Conservation (phyloP, 2,329 filamentous ascomycete species). For the Aspergillus fijiensis region DNA sequence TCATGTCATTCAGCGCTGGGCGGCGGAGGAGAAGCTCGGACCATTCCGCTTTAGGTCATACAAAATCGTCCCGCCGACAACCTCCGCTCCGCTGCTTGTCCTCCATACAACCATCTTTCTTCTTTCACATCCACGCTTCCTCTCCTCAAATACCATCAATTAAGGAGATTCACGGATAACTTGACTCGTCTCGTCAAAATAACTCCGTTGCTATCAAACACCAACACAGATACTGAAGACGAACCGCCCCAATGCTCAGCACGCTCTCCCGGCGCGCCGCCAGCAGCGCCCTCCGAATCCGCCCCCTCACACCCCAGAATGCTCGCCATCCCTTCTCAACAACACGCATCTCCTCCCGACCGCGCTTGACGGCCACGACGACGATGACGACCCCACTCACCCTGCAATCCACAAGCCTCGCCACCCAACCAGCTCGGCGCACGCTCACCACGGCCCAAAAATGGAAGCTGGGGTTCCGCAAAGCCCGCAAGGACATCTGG, state of each 20-base stretch:
- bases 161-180: not conserved
- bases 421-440: constrained; percentile 20
- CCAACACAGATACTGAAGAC: not conserved
- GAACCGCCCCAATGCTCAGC: constrained; percentile 20
- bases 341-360: not conserved
- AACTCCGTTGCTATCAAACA: not conserved
- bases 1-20: not conserved
- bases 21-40: not conserved
- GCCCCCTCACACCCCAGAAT: constrained; percentile 6
- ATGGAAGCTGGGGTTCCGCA: constrained; percentile 33
- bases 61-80: not conserved
- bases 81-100: not conserved
- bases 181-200: not conserved
- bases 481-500: constrained; percentile 42
- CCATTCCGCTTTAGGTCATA: not conserved
- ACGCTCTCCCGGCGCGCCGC: constrained; percentile 13
- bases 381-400: constrained; percentile 17
- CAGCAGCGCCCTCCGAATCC: constrained; percentile 7
- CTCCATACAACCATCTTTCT: not conserved
- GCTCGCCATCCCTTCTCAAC: constrained; percentile 4
- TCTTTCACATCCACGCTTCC: too few species aligned
- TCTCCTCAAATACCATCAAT: not conserved
- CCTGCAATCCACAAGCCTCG: constrained; percentile 12
- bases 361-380: constrained; percentile 13
- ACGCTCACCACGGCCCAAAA: constrained; percentile 30